Evolutionary conservation across 148 eudicot species (phyloP), one percentile per base, ranked within the genome.

Genomic region (Rheum nobile): DNA sequence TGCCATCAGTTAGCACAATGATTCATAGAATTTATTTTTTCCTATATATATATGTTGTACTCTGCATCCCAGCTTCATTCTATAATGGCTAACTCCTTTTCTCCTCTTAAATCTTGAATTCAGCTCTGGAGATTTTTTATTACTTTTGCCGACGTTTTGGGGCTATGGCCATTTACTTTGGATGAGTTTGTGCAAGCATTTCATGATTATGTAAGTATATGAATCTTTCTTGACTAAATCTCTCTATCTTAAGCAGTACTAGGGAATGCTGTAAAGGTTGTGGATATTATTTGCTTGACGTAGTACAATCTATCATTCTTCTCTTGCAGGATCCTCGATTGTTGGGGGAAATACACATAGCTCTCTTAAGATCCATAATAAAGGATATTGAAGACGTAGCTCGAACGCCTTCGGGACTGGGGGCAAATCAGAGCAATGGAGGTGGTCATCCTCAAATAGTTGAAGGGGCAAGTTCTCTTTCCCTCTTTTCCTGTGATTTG

Each of bases 381-480:
- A 91, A 89, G 80, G 98, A 93, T 81, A 89, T 93, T 80, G 95
- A 89, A 82, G 97, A 93, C 82, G 98, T 86, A 61, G 94, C 97
- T 54, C 84, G 97, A 77, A 82, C 91, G 71, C 92, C 98, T 47
- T 83, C 93, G n/a, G 88, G 89, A 59, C 52, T 86, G 82, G 88
- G 84, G 39, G 75, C 76, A 74, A 84, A 83, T 83, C 93, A 82
- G 79, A 80, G 69, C 67, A 85, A 67, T 79, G 87, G 79, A 29
- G 94, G 98, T 72, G 95, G 97, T 24, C 97, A 93, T 80, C 95
- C 89, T 41, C 92, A 91, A 13, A 86, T 93, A 78, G 91, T 93
- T 79, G 92, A 91, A 88, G 98, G 98, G 91, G 98, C 89, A 84
- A 71, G 74, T 71, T 78, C 19, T 12, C 17, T 48, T 14, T 48